These are phyloP conservation scores for Mycena amicta DNA, from an alignment of 768 basidiomycete genomes.

Conservation along the genomic window DNA sequence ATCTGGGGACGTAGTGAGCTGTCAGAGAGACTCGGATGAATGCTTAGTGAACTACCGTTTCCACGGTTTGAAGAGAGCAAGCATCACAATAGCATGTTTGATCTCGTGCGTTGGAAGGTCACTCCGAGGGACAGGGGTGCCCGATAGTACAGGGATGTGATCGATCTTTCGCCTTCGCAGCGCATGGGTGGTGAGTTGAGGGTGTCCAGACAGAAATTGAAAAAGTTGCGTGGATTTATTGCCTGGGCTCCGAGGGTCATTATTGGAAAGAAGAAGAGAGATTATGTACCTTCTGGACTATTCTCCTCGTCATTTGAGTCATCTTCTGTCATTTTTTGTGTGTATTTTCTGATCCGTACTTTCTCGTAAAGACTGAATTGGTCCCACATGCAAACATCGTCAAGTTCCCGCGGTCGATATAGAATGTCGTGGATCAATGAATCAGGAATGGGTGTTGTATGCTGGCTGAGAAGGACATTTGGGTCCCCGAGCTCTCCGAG, in stretches of 20 bases:
- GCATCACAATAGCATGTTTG: conserved; percentile 12
- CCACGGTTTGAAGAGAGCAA: conserved; percentile 17
- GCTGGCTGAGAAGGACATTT: not conserved
- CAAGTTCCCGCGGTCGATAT: conserved; percentile 6
- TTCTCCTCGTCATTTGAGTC: not conserved
- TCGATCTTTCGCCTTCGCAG: not conserved
- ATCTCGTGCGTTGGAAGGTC: not conserved
- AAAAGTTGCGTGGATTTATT: no score
- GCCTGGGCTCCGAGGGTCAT: no score
- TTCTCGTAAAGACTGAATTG: conserved; percentile 3
- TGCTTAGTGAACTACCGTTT: no score
- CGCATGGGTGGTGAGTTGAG: conserved; percentile 5
- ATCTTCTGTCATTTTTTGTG: not conserved
- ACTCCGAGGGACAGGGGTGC: conserved; percentile 10
- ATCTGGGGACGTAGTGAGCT: no score
- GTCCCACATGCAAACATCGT: conserved; percentile 12
- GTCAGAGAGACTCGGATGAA: no score
- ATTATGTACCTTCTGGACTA: not conserved
- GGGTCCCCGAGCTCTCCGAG: not conserved
- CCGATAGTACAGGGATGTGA: conserved; percentile 12
- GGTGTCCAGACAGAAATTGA: conserved; percentile 6
- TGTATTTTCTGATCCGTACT: not conserved
- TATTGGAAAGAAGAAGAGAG: no score
- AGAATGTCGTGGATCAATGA: conserved; percentile 7
- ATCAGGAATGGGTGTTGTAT: not conserved